Evolutionary conservation across 2,329 filamentous ascomycete species (phyloP).

Genomic region (Lasiodiplodia sp.): DNA sequence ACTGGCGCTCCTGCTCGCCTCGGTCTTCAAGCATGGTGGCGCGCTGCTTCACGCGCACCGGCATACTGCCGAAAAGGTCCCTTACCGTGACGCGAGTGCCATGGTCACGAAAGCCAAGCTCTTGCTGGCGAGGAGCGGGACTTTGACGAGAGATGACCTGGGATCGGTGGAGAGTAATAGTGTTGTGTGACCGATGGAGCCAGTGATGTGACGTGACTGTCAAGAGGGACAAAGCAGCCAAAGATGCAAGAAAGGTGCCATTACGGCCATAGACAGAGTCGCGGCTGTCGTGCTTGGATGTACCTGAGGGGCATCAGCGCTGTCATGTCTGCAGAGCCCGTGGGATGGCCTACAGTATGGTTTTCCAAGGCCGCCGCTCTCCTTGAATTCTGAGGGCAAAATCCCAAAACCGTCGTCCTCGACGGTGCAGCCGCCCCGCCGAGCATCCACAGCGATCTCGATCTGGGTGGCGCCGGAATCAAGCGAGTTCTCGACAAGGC

Average conservation of each 20-base stretch:
- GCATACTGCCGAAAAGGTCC: constrained; percentile 88
- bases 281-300: constrained; percentile 69
- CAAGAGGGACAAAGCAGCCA: constrained; percentile 78
- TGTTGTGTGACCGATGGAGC: constrained; percentile 67
- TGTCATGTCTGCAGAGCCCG: constrained; percentile 22
- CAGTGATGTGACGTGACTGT: constrained; percentile 76
- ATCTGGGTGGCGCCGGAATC: constrained; percentile 78
- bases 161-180: constrained; percentile 74
- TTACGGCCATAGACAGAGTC: constrained; percentile 67
- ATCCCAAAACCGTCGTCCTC: constrained; percentile 90
- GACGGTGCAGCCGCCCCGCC: constrained; percentile 76
- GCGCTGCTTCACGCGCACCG: constrained; percentile 86
- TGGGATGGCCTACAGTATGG: constrained; percentile 67
- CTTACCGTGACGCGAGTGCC: constrained; percentile 80
- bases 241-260: constrained; percentile 79
- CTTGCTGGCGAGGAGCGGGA: constrained; percentile 67
- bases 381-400: constrained; percentile 72
- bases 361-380: constrained; percentile 74
- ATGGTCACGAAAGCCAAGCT: constrained; percentile 63
- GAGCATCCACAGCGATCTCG: constrained; percentile 75
- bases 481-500: constrained; percentile 82
- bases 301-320: constrained; percentile 62
- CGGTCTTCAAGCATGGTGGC: constrained; percentile 60
- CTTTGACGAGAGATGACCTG: constrained; percentile 68
- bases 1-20: constrained; percentile 66